These are phyloP conservation scores for Puccinia polysora DNA, from an alignment of 1,284 basidiomycete species.

Conservation along the genomic window DNA sequence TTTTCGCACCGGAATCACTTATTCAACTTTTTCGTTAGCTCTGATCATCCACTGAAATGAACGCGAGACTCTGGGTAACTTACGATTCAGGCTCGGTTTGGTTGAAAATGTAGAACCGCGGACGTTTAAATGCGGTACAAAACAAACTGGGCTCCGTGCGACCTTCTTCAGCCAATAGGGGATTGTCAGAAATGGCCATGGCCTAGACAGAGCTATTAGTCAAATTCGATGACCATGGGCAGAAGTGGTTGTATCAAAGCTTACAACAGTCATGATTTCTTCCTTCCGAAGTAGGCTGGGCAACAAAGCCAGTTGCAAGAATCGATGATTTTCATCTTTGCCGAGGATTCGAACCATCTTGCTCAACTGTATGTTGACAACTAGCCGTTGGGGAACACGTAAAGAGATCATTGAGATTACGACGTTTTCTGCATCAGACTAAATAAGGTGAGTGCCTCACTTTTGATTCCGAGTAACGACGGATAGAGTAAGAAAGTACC, in stretches of 20 bases:
- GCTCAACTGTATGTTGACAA: constrained; percentile 90
- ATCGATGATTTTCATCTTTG: constrained; percentile 89
- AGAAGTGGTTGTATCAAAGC: constrained; percentile 48
- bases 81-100: constrained; percentile 79
- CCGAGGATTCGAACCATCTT: constrained; percentile 83
- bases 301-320: constrained; percentile 80
- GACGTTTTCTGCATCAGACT: not conserved
- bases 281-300: constrained; percentile 90
- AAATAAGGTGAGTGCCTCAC: constrained; percentile 55
- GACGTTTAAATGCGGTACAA: constrained; percentile 85
- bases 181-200: constrained; percentile 92
- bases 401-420: not conserved
- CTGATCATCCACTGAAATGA: not conserved
- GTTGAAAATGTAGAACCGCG: constrained; percentile 96
- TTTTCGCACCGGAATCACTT: constrained; percentile 63
- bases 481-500: constrained; percentile 90
- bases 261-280: constrained; percentile 70
- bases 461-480: constrained; percentile 89
- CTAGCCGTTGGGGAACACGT: constrained; percentile 58
- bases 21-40: not conserved
- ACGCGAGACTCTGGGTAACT: constrained; percentile 50
- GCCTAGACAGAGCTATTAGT: constrained; percentile 58
- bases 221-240: not conserved
- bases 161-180: constrained; percentile 76
- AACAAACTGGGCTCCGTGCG: constrained; percentile 85